Percentiles rank a stretch among this genome's conserved stretches.
Evolutionary conservation across 257 asterid genomes (phyloP).

Genomic region (Solanum tarijense): DNA sequence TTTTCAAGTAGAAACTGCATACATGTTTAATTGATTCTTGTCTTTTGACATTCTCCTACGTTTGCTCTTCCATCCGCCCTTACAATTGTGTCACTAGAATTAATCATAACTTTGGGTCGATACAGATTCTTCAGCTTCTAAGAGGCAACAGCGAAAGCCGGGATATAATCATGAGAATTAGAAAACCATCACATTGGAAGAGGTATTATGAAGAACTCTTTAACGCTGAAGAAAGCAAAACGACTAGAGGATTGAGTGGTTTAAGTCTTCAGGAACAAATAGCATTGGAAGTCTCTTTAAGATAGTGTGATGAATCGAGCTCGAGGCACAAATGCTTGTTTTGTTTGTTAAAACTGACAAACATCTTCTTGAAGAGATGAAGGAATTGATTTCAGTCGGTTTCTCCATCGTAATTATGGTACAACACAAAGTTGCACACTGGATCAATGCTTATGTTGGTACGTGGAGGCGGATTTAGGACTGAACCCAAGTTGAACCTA

Average conservation of each 20-base stretch:
- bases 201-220: constrained; percentile 75
- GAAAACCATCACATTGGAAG: constrained; percentile 77
- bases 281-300: constrained; percentile 22
- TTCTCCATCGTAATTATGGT: background rate
- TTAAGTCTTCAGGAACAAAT: constrained; percentile 15
- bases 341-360: background rate
- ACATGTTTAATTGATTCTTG: background rate
- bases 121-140: constrained; percentile 66
- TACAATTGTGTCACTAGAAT: background rate
- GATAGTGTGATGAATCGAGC: background rate
- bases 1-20: background rate
- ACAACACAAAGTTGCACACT: background rate
- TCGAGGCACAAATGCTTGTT: background rate
- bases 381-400: background rate
- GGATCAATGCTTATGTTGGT: background rate
- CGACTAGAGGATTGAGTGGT: constrained; percentile 5
- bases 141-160: constrained; percentile 83
- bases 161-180: constrained; percentile 53
- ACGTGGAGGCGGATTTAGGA: background rate
- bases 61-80: background rate
- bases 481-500: background rate
- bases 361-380: background rate
- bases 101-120: background rate
- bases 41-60: background rate
- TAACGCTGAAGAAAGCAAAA: constrained; percentile 46